A percentile compares a stretch with the other conserved stretches of the same genome.
Conservation (phyloP, 352 stramenopile genomes). For the Phytophthora boehmeriae region DNA sequence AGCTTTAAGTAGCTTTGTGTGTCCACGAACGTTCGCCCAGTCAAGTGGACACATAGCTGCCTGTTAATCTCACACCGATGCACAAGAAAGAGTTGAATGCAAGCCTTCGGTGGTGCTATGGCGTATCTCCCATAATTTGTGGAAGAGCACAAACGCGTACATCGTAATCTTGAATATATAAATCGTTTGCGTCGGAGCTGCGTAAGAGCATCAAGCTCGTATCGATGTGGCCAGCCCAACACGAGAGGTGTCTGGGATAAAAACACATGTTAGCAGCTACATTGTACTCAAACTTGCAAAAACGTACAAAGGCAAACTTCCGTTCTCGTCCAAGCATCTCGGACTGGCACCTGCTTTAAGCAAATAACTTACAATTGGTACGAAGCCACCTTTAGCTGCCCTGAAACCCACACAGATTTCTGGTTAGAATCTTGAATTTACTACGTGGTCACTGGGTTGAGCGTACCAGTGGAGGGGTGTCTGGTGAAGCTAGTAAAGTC, state of each 20-base stretch:
- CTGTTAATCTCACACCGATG: slow-evolving; percentile 1
- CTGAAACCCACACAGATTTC: slow-evolving; percentile 25
- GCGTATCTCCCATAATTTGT: too few species aligned
- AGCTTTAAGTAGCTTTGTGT: slow-evolving; percentile 49
- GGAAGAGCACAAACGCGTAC: slow-evolving; percentile 19
- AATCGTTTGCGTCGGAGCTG: slow-evolving; percentile 54
- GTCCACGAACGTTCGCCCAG: slow-evolving; percentile 57
- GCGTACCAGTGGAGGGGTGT: slow-evolving; percentile 70
- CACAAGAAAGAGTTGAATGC: background rate
- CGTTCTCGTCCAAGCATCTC: slow-evolving; percentile 65
- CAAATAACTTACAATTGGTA: slow-evolving; percentile 59
- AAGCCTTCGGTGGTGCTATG: background rate
- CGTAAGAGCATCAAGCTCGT: slow-evolving; percentile 53
- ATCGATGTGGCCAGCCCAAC: slow-evolving; percentile 70
- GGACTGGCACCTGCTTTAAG: slow-evolving; percentile 53
- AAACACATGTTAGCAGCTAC: background rate
- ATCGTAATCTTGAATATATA: slow-evolving; percentile 78
- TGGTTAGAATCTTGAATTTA: background rate
- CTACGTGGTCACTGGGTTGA: background rate
- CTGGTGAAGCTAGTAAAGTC: slow-evolving; percentile 49
- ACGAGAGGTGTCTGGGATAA: slow-evolving; percentile 58
- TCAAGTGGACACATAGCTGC: slow-evolving; percentile 49
- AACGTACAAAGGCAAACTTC: slow-evolving; percentile 67
- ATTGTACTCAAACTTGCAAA: too few species aligned
- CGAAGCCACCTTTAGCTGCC: slow-evolving; percentile 68